Conservation (phyloP, 2,329 filamentous ascomycete genomes). For the Oidium heveae region DNA sequence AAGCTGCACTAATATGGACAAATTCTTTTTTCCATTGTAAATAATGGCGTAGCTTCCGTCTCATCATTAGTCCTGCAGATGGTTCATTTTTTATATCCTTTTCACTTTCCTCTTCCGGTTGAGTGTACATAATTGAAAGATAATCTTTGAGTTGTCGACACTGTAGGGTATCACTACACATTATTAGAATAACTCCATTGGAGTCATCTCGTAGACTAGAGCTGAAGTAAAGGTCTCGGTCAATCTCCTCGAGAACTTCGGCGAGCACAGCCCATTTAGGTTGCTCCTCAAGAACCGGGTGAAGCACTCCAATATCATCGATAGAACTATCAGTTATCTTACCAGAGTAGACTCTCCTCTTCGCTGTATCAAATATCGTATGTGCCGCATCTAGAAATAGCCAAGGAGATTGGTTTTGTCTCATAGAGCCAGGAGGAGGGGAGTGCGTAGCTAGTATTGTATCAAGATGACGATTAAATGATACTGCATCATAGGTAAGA, state of each 20-base stretch:
- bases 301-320: slow-evolving; percentile 20
- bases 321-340: slow-evolving; percentile 19
- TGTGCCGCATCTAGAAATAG: slow-evolving; percentile 86
- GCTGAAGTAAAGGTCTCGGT: slow-evolving; percentile 69
- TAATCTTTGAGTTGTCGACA: slow-evolving; percentile 79
- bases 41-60: slow-evolving; percentile 64
- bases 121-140: slow-evolving; percentile 68
- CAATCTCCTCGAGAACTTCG: slow-evolving; percentile 85
- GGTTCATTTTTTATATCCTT: slow-evolving; percentile 28
- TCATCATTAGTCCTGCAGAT: slow-evolving; percentile 73
- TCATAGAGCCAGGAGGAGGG: slow-evolving; percentile 64
- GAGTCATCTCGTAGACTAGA: slow-evolving; percentile 54
- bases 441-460: slow-evolving; percentile 81
- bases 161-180: slow-evolving; percentile 75
- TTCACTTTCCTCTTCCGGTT: slow-evolving; percentile 19
- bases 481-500: slow-evolving; percentile 68
- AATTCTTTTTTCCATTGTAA: slow-evolving; percentile 80
- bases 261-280: slow-evolving; percentile 80
- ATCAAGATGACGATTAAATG: slow-evolving; percentile 79
- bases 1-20: slow-evolving; percentile 52
- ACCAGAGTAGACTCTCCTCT: slow-evolving; percentile 61
- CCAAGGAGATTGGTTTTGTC: slow-evolving; percentile 83
- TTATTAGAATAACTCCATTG: slow-evolving; percentile 78
- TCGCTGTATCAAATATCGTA: slow-evolving; percentile 78
- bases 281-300: slow-evolving; percentile 72